phyloP scores from a whole-genome alignment of 2,329 filamentous ascomycete species.

The Grosmannia clavigera region DNA sequence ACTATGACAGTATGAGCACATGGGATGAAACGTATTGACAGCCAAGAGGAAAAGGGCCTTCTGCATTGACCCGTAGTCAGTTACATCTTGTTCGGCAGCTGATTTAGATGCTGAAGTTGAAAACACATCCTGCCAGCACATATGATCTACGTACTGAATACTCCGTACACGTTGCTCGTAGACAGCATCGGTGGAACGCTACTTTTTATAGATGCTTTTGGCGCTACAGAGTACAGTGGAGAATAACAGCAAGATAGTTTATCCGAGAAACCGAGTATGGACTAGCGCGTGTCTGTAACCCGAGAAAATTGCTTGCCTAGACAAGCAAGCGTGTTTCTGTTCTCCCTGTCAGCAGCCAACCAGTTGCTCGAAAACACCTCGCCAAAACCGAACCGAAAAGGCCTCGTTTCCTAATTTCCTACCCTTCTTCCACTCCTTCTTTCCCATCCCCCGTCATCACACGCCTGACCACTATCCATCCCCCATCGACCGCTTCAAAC shows the following conservation, averaged over 20 bases:
- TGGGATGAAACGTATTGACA: too few species aligned
- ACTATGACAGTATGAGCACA: too few species aligned
- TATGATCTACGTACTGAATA: too few species aligned
- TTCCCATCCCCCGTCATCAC: conserved; percentile 6
- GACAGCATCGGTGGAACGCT: too few species aligned
- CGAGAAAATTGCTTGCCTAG: conserved; percentile 1
- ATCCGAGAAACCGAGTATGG: neutral
- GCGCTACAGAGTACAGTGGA: neutral
- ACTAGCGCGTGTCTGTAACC: neutral
- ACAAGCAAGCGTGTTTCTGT: neutral
- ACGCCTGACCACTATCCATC: conserved; percentile 2
- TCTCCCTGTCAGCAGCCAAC: conserved; percentile 12
- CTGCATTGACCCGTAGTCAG: neutral
- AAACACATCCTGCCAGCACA: too few species aligned
- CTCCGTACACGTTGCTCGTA: neutral
- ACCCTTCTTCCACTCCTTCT: conserved; percentile 1
- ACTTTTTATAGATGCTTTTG: neutral
- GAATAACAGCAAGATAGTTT: conserved; percentile 1
- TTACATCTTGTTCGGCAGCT: too few species aligned
- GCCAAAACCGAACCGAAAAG: conserved; percentile 14
- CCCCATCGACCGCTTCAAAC: conserved; percentile 5
- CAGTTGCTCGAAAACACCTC: conserved; percentile 22
- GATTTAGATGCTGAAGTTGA: too few species aligned
- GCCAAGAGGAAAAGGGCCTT: neutral
- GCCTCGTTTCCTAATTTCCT: conserved; percentile 11